Percentiles rank a stretch among this genome's conserved stretches.
phyloP scores from a whole-genome alignment of 805 yeast species.

The Kluyveromyces starmeri region DNA sequence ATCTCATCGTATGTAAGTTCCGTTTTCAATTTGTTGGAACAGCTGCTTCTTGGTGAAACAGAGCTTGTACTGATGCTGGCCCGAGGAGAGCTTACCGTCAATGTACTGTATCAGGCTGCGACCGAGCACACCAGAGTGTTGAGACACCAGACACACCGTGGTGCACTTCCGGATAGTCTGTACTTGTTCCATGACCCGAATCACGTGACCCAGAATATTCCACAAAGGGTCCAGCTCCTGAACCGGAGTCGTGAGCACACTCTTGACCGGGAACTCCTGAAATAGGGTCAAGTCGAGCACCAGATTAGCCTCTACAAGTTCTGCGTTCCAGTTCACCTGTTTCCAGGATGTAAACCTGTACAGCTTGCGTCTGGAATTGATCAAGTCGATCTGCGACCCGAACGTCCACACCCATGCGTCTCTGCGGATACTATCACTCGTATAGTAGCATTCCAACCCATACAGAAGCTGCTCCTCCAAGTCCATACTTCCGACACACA shows the following conservation, averaged over 20 bases:
- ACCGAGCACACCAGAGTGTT: neutral
- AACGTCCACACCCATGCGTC: conserved; percentile 2
- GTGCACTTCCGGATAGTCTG: neutral
- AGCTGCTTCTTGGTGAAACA: neutral
- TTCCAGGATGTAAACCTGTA: neutral
- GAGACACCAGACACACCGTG: neutral
- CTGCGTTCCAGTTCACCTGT: neutral
- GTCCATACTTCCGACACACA: conserved; percentile 1
- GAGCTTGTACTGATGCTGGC: neutral
- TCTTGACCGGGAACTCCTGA: neutral
- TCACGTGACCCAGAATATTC: conserved; percentile 1
- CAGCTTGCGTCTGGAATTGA: neutral
- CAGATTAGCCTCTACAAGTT: neutral
- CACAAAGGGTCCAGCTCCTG: neutral
- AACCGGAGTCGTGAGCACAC: conserved; percentile 1
- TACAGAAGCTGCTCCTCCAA: conserved; percentile 1
- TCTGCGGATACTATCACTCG: neutral
- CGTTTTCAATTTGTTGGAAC: conserved; percentile 5
- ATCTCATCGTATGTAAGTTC: conserved; percentile 2
- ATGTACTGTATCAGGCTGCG: neutral
- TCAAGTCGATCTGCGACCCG: neutral
- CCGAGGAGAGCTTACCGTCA: conserved; percentile 1
- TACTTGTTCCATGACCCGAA: neutral
- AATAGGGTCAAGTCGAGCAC: conserved; percentile 1
- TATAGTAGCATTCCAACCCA: conserved; percentile 3